Conservation (phyloP, 2,329 filamentous ascomycete species). For the Aspergillus hiratsukae region DNA sequence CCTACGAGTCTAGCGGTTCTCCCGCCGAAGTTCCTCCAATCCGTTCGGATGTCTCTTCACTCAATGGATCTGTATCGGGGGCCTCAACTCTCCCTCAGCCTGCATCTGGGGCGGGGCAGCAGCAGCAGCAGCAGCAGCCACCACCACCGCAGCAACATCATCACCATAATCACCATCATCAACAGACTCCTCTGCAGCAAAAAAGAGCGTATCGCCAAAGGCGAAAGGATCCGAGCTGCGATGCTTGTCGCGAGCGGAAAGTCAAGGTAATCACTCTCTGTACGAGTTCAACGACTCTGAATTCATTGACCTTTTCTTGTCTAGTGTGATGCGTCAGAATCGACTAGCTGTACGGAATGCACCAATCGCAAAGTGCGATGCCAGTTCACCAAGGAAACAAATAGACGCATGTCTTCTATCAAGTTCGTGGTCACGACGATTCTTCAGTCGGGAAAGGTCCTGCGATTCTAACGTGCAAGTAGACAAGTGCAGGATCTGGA, state of each 20-base stretch:
- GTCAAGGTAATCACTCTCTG: constrained; percentile 49
- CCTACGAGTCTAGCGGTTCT: constrained; percentile 39
- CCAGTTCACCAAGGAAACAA: constrained; percentile 98
- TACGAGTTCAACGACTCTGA: not conserved
- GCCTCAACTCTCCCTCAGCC: constrained; percentile 28
- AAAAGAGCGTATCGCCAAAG: constrained; percentile 93
- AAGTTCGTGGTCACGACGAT: constrained; percentile 53
- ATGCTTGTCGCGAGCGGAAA: constrained; percentile 84
- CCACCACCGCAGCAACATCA: not conserved
- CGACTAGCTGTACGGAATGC: constrained; percentile 93
- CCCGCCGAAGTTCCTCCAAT: constrained; percentile 35
- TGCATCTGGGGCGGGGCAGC: constrained; percentile 44
- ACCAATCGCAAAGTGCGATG: constrained; percentile 95
- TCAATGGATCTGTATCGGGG: constrained; percentile 40
- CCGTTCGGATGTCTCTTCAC: constrained; percentile 29
- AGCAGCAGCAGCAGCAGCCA: constrained; percentile 38
- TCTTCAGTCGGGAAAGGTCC: not conserved
- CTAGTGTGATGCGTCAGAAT: constrained; percentile 91
- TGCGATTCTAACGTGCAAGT: constrained; percentile 16
- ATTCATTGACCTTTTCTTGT: constrained; percentile 2
- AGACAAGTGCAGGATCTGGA: constrained; percentile 93
- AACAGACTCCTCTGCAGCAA: constrained; percentile 64
- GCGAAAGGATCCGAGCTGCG: constrained; percentile 94
- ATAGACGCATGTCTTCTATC: constrained; percentile 96
- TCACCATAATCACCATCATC: constrained; percentile 33